Evolutionary conservation across 1,284 basidiomycete species (phyloP).

Genomic region (Cutaneotrichosporon sp.): DNA sequence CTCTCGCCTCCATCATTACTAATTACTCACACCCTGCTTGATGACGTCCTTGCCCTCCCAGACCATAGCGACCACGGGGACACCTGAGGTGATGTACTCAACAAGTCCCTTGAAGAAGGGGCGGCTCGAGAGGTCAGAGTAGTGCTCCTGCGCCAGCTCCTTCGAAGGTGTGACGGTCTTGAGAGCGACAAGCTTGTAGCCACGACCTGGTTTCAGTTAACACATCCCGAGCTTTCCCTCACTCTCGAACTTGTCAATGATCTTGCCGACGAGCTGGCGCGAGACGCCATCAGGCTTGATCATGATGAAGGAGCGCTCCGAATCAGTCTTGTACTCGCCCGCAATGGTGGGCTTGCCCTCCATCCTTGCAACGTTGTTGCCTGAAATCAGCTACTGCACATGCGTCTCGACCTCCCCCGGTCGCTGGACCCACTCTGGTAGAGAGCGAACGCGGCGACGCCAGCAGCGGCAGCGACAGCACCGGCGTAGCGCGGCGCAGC

Average conservation of each 20-base stretch:
- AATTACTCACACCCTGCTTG: conserved; percentile 37
- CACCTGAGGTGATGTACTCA: conserved; percentile 46
- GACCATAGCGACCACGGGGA: conserved; percentile 44
- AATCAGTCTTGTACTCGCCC: conserved; percentile 49
- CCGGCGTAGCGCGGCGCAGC: conserved; percentile 26
- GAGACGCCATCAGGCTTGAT: conserved; percentile 47
- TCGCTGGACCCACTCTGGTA: conserved; percentile 39
- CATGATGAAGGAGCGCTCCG: conserved; percentile 52
- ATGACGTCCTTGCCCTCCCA: conserved; percentile 42
- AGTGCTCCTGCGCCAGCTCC: conserved; percentile 45
- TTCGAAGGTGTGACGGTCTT: conserved; percentile 42
- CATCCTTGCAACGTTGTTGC: conserved; percentile 26
- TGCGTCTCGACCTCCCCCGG: too few relatives aligned
- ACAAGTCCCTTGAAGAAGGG: conserved; percentile 45
- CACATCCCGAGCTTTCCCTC: too few relatives aligned
- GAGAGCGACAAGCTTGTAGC: conserved; percentile 47
- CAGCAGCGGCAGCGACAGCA: conserved; percentile 27
- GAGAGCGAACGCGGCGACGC: conserved; percentile 32
- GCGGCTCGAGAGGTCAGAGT: conserved; percentile 38
- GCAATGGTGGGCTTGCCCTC: conserved; percentile 49
- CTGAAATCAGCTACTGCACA: conserved; percentile 15
- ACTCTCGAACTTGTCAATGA: conserved; percentile 44
- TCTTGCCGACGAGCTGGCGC: conserved; percentile 44
- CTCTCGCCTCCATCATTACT: not conserved
- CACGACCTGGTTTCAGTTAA: conserved; percentile 30